A percentile compares a stretch with the other conserved stretches of the same genome.
Conservation (phyloP, 106 monocot genomes). For the Platanthera zijinensis region DNA sequence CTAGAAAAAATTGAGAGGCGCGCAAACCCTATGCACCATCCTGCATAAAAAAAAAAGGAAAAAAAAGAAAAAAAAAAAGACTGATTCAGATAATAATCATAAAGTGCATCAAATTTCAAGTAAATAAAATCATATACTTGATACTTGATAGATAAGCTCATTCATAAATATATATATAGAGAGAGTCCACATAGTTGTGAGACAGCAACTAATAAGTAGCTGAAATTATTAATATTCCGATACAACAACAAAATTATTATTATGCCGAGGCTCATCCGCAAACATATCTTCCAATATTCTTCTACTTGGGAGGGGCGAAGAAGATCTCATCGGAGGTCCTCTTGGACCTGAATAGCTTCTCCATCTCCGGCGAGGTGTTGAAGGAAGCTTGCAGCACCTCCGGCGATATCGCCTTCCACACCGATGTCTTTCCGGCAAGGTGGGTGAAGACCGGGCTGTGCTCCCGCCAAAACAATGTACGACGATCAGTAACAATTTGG, state of each 20-base stretch:
- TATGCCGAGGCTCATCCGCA: too few relatives aligned
- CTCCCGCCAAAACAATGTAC: background rate
- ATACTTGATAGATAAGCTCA: background rate
- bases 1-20: too few relatives aligned
- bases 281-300: background rate
- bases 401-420: slow-evolving; percentile 82
- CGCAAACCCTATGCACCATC: too few relatives aligned
- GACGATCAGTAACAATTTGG: background rate
- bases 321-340: slow-evolving; percentile 69
- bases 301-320: slow-evolving; percentile 71
- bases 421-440: slow-evolving; percentile 73
- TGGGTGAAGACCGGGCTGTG: slow-evolving; percentile 80
- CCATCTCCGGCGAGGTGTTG: slow-evolving; percentile 53
- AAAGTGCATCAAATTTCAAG: too few relatives aligned
- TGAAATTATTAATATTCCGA: too few relatives aligned
- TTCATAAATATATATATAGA: background rate
- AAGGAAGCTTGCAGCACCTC: slow-evolving; percentile 71
- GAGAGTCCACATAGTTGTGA: too few relatives aligned
- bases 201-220: too few relatives aligned
- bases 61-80: too few relatives aligned
- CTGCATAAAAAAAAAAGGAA: too few relatives aligned
- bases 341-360: slow-evolving; percentile 83
- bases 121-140: background rate
- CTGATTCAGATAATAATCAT: too few relatives aligned
- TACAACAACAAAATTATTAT: too few relatives aligned